phyloP scores from a whole-genome alignment of 176 grass and related monocot species.

The Areca catechu region DNA sequence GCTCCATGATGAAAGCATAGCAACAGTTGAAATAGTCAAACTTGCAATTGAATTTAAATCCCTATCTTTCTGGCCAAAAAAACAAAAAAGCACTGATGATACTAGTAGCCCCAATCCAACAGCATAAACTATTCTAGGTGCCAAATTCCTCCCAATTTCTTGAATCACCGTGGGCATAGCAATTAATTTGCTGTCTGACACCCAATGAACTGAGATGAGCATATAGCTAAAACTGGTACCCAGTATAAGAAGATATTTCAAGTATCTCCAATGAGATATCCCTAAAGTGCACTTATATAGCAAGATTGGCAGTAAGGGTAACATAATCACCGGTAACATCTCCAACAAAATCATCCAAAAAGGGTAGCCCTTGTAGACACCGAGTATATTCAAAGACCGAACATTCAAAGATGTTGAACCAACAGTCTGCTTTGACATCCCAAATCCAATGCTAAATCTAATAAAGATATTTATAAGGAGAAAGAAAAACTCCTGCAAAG shows the following conservation, averaged over 20 bases:
- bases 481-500: conserved; percentile 57
- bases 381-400: conserved; percentile 27
- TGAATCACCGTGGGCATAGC: conserved; percentile 16
- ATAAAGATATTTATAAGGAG: conserved; percentile 63
- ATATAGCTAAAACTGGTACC: conserved; percentile 57
- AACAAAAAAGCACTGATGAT: conserved; percentile 36
- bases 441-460: conserved; percentile 63
- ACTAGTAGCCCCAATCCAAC: conserved; percentile 57
- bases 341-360: conserved; percentile 39
- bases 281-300: conserved; percentile 33
- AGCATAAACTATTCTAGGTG: conserved; percentile 55
- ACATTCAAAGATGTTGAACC: conserved; percentile 44
- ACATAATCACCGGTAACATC: conserved; percentile 43
- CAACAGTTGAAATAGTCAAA: conserved; percentile 36
- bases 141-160: conserved; percentile 49
- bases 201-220: conserved; percentile 61
- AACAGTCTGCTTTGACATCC: conserved; percentile 73
- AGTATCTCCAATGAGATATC: conserved; percentile 26
- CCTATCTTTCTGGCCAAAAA: conserved; percentile 25
- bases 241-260: conserved; percentile 41
- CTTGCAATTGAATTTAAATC: conserved; percentile 27
- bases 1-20: conserved; percentile 74
- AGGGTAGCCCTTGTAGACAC: conserved; percentile 24
- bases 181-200: conserved; percentile 43
- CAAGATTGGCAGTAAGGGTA: conserved; percentile 42